These are phyloP conservation scores for Sporothrix phasma DNA, from an alignment of 2,329 filamentous ascomycete genomes.

Conservation along the genomic window DNA sequence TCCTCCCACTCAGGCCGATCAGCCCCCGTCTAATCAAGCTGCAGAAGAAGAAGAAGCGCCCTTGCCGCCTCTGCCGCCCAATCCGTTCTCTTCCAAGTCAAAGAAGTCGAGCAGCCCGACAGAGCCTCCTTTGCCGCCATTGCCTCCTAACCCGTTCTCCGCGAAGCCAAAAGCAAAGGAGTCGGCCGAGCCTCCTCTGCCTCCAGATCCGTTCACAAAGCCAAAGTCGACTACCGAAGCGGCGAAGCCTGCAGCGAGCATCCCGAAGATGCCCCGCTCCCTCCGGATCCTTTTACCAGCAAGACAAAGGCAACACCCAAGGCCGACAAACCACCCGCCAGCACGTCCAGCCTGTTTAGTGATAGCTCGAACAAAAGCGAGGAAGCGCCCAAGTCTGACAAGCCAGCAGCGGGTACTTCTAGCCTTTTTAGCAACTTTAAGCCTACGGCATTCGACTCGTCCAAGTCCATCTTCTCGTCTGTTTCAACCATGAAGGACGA, in stretches of 20 bases:
- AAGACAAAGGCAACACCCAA: conserved; percentile 20
- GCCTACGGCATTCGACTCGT: background rate
- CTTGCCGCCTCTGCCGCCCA: conserved; percentile 19
- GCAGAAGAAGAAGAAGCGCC: conserved; percentile 22
- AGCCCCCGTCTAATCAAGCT: conserved; percentile 19
- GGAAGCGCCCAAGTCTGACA: conserved; percentile 20
- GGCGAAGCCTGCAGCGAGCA: background rate
- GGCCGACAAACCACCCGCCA: conserved; percentile 11
- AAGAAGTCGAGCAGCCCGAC: conserved; percentile 9
- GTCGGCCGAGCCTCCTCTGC: conserved; percentile 21
- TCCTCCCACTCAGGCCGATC: background rate
- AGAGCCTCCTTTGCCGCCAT: conserved; percentile 13
- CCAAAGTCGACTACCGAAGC: background rate
- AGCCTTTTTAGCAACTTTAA: conserved; percentile 14
- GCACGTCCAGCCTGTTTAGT: conserved; percentile 16
- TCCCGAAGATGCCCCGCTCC: conserved; percentile 17
- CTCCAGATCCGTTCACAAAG: conserved; percentile 22
- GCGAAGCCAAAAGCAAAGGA: conserved; percentile 22
- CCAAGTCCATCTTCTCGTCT: conserved; percentile 16
- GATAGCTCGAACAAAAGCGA: background rate
- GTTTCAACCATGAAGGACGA: conserved; percentile 1
- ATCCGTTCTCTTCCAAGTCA: conserved; percentile 17
- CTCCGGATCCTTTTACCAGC: conserved; percentile 27
- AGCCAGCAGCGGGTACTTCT: conserved; percentile 11
- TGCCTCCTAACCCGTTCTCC: conserved; percentile 25